These are phyloP conservation scores for Fusarium dimerum DNA, from an alignment of 2,329 filamentous ascomycete genomes.

Conservation along the genomic window DNA sequence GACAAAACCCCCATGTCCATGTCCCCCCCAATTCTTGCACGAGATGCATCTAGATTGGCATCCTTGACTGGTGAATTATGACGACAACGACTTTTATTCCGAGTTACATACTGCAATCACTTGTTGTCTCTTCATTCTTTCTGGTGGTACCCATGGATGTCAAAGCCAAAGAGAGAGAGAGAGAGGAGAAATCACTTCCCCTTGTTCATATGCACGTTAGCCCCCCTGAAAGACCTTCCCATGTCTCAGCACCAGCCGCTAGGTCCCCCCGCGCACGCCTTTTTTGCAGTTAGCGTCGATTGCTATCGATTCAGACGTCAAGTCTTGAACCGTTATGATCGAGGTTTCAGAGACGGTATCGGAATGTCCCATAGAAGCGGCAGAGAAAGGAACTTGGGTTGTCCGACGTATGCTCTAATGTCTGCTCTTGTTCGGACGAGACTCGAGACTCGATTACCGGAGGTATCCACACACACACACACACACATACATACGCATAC, in stretches of 20 bases:
- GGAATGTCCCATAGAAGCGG: no score
- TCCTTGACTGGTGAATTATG: slow-evolving; percentile 10
- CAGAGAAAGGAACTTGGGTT: no score
- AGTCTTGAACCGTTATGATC: background rate
- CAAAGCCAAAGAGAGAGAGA: background rate
- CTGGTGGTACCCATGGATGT: background rate
- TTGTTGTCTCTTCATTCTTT: background rate
- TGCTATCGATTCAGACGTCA: background rate
- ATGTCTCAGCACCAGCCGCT: background rate
- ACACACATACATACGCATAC: no score
- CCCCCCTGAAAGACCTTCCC: no score
- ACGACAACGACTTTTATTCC: slow-evolving; percentile 21
- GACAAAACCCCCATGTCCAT: background rate
- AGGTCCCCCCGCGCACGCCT: no score
- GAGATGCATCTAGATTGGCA: background rate
- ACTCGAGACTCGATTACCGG: no score
- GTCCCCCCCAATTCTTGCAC: background rate
- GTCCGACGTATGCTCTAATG: no score
- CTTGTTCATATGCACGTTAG: no score
- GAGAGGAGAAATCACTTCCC: background rate
- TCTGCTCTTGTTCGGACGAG: no score
- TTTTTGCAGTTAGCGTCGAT: background rate
- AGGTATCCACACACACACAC: no score
- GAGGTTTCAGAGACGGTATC: background rate
- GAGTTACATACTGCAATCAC: no score